phyloP scores from a whole-genome alignment of 495 filamentous ascomycete genomes.

The Lasiosphaeris hirsuta region DNA sequence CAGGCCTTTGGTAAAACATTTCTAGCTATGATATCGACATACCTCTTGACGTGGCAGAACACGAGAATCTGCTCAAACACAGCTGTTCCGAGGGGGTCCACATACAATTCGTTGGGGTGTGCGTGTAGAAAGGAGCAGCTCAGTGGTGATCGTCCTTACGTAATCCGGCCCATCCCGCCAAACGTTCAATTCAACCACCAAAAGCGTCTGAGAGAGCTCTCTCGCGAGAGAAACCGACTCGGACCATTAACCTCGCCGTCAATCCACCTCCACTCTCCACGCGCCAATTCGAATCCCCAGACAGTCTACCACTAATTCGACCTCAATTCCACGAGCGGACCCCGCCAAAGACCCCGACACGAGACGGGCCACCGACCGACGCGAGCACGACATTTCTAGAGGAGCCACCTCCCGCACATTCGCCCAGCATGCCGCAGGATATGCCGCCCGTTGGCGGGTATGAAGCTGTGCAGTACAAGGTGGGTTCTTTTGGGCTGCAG shows the following conservation, averaged over 20 bases:
- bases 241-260: not conserved
- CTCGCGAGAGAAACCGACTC: conserved; percentile 3
- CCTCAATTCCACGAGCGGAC: not conserved
- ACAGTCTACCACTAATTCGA: not conserved
- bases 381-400: not conserved
- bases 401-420: not conserved
- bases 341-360: not conserved
- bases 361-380: not conserved
- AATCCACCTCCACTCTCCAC: not conserved
- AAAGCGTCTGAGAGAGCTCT: conserved; percentile 5
- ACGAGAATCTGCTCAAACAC: no score
- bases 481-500: conserved; percentile 35
- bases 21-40: no score
- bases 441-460: conserved; percentile 95
- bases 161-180: conserved; percentile 1
- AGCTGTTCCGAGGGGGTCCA: no score
- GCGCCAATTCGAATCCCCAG: not conserved
- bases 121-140: no score
- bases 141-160: not conserved
- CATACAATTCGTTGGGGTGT: no score
- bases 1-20: no score
- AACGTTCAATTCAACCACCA: not conserved
- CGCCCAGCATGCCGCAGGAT: conserved; percentile 70
- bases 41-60: no score
- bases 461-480: conserved; percentile 93